Conservation (phyloP, 192 early-diverging fungal species). For the Gorgonomyces haynaldii region DNA sequence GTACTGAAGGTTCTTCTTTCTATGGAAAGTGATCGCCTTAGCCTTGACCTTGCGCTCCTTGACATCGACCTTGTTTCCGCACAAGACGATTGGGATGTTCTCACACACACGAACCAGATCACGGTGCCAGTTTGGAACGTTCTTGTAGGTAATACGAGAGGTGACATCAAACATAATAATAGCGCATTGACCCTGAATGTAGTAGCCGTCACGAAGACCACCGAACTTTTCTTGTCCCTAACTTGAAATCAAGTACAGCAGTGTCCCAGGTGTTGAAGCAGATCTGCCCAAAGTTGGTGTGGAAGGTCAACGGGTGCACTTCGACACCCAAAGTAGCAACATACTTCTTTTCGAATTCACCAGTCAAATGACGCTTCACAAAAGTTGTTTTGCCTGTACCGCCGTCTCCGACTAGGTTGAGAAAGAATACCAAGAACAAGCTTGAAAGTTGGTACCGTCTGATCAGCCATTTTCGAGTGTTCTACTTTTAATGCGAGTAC, state of each 20-base stretch:
- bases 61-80: constrained; percentile 99
- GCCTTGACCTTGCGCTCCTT: constrained; percentile 99
- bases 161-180: constrained; percentile 99
- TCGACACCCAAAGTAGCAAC: constrained; percentile 99
- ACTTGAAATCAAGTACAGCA: constrained; percentile 11
- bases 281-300: constrained; percentile 94
- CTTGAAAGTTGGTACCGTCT: constrained; percentile 82
- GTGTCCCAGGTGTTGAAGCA: constrained; percentile 99
- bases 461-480: constrained; percentile 11
- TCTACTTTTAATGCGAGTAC: too few relatives aligned
- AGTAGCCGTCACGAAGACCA: constrained; percentile 99
- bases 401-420: constrained; percentile 75
- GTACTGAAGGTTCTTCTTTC: constrained; percentile 99
- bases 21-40: constrained; percentile 99
- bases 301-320: constrained; percentile 95
- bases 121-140: constrained; percentile 99
- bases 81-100: constrained; percentile 99
- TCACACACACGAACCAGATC: constrained; percentile 99
- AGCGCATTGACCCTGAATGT: constrained; percentile 98
- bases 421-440: constrained; percentile 67
- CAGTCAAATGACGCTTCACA: constrained; percentile 98
- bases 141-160: constrained; percentile 99
- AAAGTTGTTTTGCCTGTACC: constrained; percentile 99
- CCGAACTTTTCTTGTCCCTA: constrained; percentile 98
- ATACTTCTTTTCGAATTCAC: constrained; percentile 99